Percentiles rank a stretch among this genome's conserved stretches.
phyloP scores from a whole-genome alignment of 805 yeast species.

The Lipomyces spencermartinsiae region DNA sequence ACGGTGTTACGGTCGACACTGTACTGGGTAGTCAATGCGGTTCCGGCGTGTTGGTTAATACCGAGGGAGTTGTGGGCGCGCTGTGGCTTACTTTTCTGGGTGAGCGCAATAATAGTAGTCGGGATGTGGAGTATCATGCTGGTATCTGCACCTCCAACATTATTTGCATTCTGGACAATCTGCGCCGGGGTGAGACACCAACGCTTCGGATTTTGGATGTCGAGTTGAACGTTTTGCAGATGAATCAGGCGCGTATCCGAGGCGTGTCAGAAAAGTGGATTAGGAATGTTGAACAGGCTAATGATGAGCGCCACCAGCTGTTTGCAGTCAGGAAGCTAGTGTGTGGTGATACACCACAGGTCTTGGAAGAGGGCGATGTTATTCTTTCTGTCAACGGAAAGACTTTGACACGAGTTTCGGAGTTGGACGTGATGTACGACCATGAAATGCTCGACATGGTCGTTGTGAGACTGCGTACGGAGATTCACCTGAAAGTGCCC shows the following conservation, averaged over 20 bases:
- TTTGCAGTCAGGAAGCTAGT: constrained; percentile 73
- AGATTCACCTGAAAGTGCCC: constrained; percentile 65
- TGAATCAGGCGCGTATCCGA: constrained; percentile 77
- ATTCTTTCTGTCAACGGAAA: constrained; percentile 71
- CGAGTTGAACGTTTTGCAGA: constrained; percentile 71
- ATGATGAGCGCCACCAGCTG: constrained; percentile 72
- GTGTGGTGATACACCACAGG: constrained; percentile 43
- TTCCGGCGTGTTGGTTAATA: constrained; percentile 78
- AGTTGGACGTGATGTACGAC: constrained; percentile 59
- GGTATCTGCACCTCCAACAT: constrained; percentile 80
- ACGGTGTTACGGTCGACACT: constrained; percentile 76
- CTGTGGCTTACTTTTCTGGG: constrained; percentile 87
- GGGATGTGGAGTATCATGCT: constrained; percentile 70
- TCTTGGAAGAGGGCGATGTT: constrained; percentile 69
- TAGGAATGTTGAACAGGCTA: constrained; percentile 63
- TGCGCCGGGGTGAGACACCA: constrained; percentile 60
- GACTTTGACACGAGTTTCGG: constrained; percentile 69
- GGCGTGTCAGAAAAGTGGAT: constrained; percentile 93
- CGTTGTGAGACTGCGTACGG: constrained; percentile 73
- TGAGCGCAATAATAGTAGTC: constrained; percentile 61
- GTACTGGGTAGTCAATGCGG: constrained; percentile 73
- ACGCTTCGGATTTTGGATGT: constrained; percentile 73
- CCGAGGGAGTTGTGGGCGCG: constrained; percentile 80
- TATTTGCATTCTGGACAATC: constrained; percentile 58
- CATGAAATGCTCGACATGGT: constrained; percentile 59